A percentile compares a stretch with the other conserved stretches of the same genome.
Conservation (phyloP, 345 rosid genomes). For the Populus ilicifolia region DNA sequence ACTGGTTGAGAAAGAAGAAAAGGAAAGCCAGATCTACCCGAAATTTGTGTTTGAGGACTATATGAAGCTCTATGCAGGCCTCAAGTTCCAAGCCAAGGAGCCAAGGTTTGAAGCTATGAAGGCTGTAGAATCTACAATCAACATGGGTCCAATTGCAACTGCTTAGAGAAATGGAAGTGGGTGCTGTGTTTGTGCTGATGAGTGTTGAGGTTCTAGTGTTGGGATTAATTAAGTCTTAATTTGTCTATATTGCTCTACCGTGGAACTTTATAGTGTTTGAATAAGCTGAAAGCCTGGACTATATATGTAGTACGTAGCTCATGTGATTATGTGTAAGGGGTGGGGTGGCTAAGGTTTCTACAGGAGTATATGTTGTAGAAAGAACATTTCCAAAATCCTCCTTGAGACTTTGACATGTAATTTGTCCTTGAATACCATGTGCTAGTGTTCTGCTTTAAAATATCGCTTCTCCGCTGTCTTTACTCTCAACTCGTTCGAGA, state of each 20-base stretch:
- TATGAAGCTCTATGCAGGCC: constrained; percentile 72
- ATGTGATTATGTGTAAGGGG: not conserved
- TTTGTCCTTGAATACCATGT: not conserved
- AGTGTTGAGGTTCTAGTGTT: not conserved
- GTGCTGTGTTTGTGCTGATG: not conserved
- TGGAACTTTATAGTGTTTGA: not conserved
- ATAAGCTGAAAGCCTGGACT: not conserved
- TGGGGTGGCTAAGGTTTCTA: not conserved
- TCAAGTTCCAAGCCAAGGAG: constrained; percentile 84
- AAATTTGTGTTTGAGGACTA: constrained; percentile 84
- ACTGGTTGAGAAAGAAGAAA: constrained; percentile 45
- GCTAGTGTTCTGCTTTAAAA: not conserved
- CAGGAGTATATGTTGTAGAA: not conserved
- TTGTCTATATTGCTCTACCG: not conserved
- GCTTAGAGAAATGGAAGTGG: constrained; percentile 19
- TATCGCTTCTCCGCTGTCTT: not conserved
- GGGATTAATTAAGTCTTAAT: not conserved
- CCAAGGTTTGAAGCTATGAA: constrained; percentile 86
- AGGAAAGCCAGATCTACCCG: constrained; percentile 42
- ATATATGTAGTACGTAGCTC: not conserved
- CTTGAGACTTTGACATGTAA: not conserved
- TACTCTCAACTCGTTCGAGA: not conserved
- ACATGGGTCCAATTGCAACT: constrained; percentile 34
- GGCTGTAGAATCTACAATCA: constrained; percentile 28
- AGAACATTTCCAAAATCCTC: not conserved